Evolutionary conservation across 106 monocot genomes (phyloP), one percentile per base, ranked within the genome.

Genomic region (Dendrobium officinale): DNA sequence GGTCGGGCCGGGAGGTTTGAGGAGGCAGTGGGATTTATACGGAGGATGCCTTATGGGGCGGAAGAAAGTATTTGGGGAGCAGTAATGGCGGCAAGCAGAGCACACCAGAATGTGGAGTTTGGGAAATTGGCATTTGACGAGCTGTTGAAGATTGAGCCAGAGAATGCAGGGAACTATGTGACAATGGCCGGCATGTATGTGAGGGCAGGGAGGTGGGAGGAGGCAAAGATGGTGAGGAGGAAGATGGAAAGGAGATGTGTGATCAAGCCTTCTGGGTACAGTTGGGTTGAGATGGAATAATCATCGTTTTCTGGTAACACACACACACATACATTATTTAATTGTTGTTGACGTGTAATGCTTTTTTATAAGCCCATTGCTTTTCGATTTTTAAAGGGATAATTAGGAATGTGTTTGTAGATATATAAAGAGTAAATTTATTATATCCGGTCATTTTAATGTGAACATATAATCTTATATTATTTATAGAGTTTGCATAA

Each of bases 111-210:
- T 42, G 80, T 88, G 0, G 88, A 88, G 29, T 1, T 83, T 10
- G 88, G 80, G 0, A 82, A 85, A 67, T 16, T 85, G 24, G 85
- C 80, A 4, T 77, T 88, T 22, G 76, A 64, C 55, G 77, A 85
- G 26, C 75, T 88, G 83, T 31, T 26, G 45, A 66, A 51, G 80
- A 43, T 88, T 18, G 24, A 74, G 18, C 80, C 88, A 2, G 85
- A 80, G 1, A 82, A 88, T 56, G 82, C 82, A 17, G 85, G 88
- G 77, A 77, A 88, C 47, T 85, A 80, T 43, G 82, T 88, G 70
- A 67, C 85, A 15, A 77, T 88, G 72, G 80, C 85, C 1, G 85
- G 85, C 66, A 83, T 85, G n/a, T 88, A 88, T 73, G 80, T 82
- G 18, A 77, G 40, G 19, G 80, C 73, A 59, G 83, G 82, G 74